Evolutionary conservation across 2,329 filamentous ascomycete genomes (phyloP), one percentile per base, ranked within the genome.

Genomic region (Lachnellula willkommii): DNA sequence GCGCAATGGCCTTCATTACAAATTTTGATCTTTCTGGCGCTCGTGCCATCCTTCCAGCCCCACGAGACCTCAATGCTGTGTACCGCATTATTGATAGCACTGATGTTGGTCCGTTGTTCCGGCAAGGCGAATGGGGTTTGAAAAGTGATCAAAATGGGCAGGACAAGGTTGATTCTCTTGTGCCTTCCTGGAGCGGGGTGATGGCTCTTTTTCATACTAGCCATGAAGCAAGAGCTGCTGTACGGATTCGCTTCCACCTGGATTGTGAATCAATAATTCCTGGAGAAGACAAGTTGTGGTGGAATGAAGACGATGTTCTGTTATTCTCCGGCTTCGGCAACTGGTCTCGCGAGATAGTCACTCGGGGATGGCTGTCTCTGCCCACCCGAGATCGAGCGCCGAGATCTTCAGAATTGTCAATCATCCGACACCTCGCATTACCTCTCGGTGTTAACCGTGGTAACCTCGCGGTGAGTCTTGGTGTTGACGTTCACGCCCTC

Each of bases 11-110:
- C 12, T 20, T 54, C 15, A 43, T 54, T 24, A n/a, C 54, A 2
- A 45, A 54, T n/a, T 51, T 48, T 37, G 45, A 58, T 42, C 45
- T 58, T 15, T 15, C 11, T 26, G 22, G 46, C n/a, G 42, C 52
- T 20, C 52, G 49, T 22, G 55, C 55, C 3, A 50, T 58, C 36
- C 28, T 58, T 12, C 49, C 55, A 17, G 35, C 37, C 15, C 32
- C 37, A 7, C 32, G 47, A 36, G 47, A 51, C n/a, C 36, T 48
- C n/a, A 54, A 54, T n/a, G 35, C 28, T 32, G 28, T 9, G 9
- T 32, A 32, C 28, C 9, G 9, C 28, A 32, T 32, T 32, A 32
- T 28, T 28, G 26, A 32, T 8, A 32, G 28, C 8, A 32, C 9
- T 32, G 9, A 3, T 32, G 9, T 11, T 32, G 28, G 3, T 4